Evolutionary conservation across 768 basidiomycete species (phyloP), one percentile per base, ranked within the genome.

Genomic region (Xerocomellus dryophilus): DNA sequence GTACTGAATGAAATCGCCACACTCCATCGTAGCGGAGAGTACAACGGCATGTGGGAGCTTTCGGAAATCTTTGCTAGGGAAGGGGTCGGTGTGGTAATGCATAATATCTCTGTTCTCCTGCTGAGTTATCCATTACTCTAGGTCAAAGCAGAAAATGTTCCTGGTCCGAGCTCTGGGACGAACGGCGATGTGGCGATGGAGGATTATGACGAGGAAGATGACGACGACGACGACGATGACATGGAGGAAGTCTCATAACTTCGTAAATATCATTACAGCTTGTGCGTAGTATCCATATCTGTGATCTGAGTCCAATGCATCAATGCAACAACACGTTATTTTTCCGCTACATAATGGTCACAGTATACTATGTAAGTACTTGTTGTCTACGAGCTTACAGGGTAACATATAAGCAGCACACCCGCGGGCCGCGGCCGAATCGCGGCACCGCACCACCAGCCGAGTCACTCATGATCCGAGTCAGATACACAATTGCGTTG

Each of bases 1-100:
- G 83, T 88, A 3, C 73, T 96, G 29, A 74, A 73, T 27, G 88
- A 90, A 58, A 85, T 94, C 46, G 93, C 86, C 5, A 80, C 76
- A 50, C 75, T 93, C 43, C 84, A 92, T 67, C 83, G 86, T 47
- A 84, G 83, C 43, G 93, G 93, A 36, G 91, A 94, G 70, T 75
- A 81, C 66, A 88, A 86, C 47, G 90, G 90, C 9, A 71, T 84
- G 55, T 94, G 86, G 85, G 87, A 90, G 68, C 78, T 93, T 59
- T 83, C 85, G 62, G 82, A 85, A 47, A 84, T 81, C 59, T 90
- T 80, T 70, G 85, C 84, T 60, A 82, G 81, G 53, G 79, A 78
- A 20, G 82, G 79, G 70, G 82, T 85, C 47, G 57, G 80, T 74
- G 8, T 20, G 4, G 15, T 59, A 8, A 46, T 50, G 8, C 29